Base-by-base conservation (phyloP, 108 stramenopile genomes). In the Aureococcus anophagefferens region DNA sequence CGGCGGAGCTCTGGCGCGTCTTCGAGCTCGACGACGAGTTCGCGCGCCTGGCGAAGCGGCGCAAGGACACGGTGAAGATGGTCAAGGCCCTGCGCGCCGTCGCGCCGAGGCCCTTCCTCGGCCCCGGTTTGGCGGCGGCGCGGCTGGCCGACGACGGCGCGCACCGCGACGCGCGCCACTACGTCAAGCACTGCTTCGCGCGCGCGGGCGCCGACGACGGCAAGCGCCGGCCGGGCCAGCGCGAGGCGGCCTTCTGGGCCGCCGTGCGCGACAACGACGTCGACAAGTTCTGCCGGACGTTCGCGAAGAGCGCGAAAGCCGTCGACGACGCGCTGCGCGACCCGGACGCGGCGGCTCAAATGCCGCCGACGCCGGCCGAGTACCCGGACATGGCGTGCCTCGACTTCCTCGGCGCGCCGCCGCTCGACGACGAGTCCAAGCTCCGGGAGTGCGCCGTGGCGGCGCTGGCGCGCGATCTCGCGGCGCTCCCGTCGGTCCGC, bases 21-120 rank as follows among this genome's bases (percentile, higher is more conserved):
- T 76, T 37, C 46, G 77, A 78, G 33, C 67, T 76, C 46, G 77
- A 78, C 59, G 77, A 78, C 63, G 65, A 34, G 36, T 78, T 75
- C 75, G 72, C 68, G 31, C 45, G 67, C 64, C 69, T 74, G 9
- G 37, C 3, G 32, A 4, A 11, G 29, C 7, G 29, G 64, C 4
- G 30, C 14, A 30, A 32, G 5, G 32, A 33, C 5, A 11, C 64
- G 64, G 4, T 4, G 51, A 16, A 11, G 5, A 1, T 64, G 3
- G 30, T 64, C 32, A 32, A 64, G 16, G 64, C 21, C 25, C 21
- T 59, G 7, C 64, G 32, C 64, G n/a, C n/a, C n/a, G n/a, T n/a
- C n/a, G n/a, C n/a, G n/a, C n/a, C n/a, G n/a, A n/a, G n/a, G n/a
- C n/a, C n/a, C n/a, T n/a, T n/a, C n/a, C n/a, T n/a, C n/a, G 64